Evolutionary conservation across 805 yeast species (phyloP).

Genomic region (Maudiozyma bulderi): DNA sequence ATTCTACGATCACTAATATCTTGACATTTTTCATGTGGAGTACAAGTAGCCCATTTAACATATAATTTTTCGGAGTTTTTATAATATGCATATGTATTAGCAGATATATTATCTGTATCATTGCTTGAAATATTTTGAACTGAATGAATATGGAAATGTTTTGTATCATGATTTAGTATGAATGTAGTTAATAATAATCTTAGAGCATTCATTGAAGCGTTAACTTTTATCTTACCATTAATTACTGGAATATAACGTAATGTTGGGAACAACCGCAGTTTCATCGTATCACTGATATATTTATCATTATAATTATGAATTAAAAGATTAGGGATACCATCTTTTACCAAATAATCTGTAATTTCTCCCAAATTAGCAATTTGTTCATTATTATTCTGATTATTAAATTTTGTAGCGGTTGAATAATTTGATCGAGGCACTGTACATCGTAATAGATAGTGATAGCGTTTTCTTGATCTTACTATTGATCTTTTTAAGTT

Average conservation of each 20-base stretch:
- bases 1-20: neutral
- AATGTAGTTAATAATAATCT: conserved; percentile 46
- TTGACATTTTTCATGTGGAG: neutral
- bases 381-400: neutral
- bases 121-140: conserved; percentile 21
- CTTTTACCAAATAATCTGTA: conserved; percentile 37
- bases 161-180: conserved; percentile 36
- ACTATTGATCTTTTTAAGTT: too few relatives aligned
- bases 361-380: conserved; percentile 20
- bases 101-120: neutral
- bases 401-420: neutral
- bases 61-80: conserved; percentile 9
- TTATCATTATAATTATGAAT: conserved; percentile 36
- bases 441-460: too few relatives aligned
- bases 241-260: conserved; percentile 43
- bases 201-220: conserved; percentile 46
- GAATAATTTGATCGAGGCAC: too few relatives aligned
- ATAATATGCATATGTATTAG: neutral
- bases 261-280: conserved; percentile 49
- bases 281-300: conserved; percentile 37
- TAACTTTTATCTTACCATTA: conserved; percentile 46
- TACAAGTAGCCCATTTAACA: conserved; percentile 23
- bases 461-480: too few relatives aligned
- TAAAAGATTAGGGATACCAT: conserved; percentile 43
- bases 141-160: conserved; percentile 40